Evolutionary conservation across 208 protist species (phyloP).

Genomic region (Wallacemonas sp.): DNA sequence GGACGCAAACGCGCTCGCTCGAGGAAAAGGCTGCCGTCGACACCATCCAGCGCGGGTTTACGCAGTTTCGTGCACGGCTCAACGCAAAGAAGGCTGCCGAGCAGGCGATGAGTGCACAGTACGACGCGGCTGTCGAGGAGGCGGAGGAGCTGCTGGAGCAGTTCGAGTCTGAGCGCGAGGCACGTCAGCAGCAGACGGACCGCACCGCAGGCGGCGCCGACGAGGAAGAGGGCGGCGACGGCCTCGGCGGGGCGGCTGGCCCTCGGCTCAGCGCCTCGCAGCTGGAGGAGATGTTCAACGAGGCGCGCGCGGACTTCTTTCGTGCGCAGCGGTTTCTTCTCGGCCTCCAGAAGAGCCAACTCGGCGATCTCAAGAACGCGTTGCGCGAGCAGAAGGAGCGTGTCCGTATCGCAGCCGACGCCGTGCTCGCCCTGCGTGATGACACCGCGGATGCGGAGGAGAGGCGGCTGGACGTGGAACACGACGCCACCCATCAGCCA

Average conservation of each 20-base stretch:
- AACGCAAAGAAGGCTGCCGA: slow-evolving; percentile 43
- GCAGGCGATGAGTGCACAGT: slow-evolving; percentile 36
- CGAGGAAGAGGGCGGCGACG: slow-evolving; percentile 22
- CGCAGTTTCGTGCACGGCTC: slow-evolving; percentile 29
- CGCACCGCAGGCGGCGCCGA: background rate
- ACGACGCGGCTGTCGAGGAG: slow-evolving; percentile 60
- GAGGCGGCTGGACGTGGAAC: slow-evolving; percentile 24
- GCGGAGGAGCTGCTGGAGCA: slow-evolving; percentile 70
- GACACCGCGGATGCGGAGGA: slow-evolving; percentile 16
- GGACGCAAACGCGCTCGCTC: slow-evolving; percentile 40
- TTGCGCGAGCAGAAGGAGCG: slow-evolving; percentile 49
- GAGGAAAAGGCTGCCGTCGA: slow-evolving; percentile 69
- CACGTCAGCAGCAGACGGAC: background rate
- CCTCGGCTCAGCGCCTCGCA: slow-evolving; percentile 2
- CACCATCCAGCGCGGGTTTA: slow-evolving; percentile 74
- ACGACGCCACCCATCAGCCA: slow-evolving; percentile 12
- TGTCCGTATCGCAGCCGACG: slow-evolving; percentile 40
- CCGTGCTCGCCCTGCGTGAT: slow-evolving; percentile 40
- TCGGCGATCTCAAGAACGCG: slow-evolving; percentile 55
- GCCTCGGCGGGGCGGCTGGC: background rate
- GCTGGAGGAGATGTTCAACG: slow-evolving; percentile 36
- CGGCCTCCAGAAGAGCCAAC: slow-evolving; percentile 49
- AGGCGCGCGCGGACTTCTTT: slow-evolving; percentile 60
- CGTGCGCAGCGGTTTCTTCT: slow-evolving; percentile 72
- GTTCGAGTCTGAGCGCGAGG: slow-evolving; percentile 16